Base-by-base conservation (phyloP, 2,329 filamentous ascomycete species). In the Aspergillus sp. region DNA sequence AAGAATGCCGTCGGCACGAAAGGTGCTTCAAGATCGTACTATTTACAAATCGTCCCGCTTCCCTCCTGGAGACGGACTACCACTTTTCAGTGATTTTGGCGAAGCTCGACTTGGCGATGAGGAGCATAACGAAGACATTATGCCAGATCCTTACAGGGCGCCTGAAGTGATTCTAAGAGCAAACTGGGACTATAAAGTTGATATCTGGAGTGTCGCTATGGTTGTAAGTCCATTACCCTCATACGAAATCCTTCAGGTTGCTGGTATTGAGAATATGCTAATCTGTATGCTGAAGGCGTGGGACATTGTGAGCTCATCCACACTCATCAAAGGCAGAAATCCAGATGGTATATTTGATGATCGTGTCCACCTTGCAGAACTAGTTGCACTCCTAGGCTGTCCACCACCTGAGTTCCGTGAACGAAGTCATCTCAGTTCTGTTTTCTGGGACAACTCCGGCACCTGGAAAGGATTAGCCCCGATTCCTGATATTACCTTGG, bases 141-240 rank as follows among this genome's bases (percentile, higher is more conserved):
- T 60, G 54, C 64, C 64, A n/a, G 57, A 66, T 51, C 21, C 50
- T 25, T 64, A 66, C 38, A 49, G 62, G 25, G 59, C 62, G 2
- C 64, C 64, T 17, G 64, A 83, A 63, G 77, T 81, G 8, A 78
- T 82, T 3, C 60, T 83, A 1, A 62, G 70, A 63, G 66, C 68
- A 0, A 68, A 69, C 0, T 82, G 79, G 80, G 66, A 64, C 0
- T 78, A 75, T 55, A 61, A 70, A 13, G 69, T 81, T 11, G 80
- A 83, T 64, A 78, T 82, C 30, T 83, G 80, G 81, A 80, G 78
- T 52, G 67, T 72, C 1, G 80, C 77, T 0, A 75, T 74, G 54
- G 75, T 82, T 78, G 78, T 80, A 64, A 69, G 73, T 38, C 8
- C 3, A 41, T 19, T 39, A 39, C 13, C 25, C 19, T 23, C 23